These are phyloP conservation scores for Thelonectria blattea DNA, from an alignment of 2,329 filamentous ascomycete species.

Conservation along the genomic window DNA sequence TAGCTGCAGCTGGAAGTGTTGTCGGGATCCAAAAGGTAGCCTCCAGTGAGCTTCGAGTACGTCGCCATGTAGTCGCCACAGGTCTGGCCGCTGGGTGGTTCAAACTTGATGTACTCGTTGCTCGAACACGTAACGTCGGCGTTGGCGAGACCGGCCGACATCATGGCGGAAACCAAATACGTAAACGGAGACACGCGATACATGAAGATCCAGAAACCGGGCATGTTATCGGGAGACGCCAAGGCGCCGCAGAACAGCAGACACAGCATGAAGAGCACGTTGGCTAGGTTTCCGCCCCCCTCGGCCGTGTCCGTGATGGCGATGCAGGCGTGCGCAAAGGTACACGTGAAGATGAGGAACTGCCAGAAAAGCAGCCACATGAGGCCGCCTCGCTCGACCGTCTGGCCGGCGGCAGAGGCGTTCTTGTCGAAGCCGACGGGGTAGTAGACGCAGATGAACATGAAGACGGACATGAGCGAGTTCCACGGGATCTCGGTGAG, in stretches of 20 bases:
- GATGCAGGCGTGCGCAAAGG: conserved; percentile 70
- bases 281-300: conserved; percentile 70
- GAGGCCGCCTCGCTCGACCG: conserved; percentile 63
- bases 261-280: conserved; percentile 68
- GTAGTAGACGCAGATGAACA: conserved; percentile 86
- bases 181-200: conserved; percentile 69
- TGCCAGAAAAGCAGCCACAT: conserved; percentile 70
- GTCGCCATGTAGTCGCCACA: conserved; percentile 61
- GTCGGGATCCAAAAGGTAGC: conserved; percentile 59
- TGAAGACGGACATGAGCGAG: conserved; percentile 72
- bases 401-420: conserved; percentile 47
- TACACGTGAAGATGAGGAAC: conserved; percentile 72
- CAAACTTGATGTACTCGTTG: conserved; percentile 71
- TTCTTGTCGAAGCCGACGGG: conserved; percentile 79
- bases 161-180: conserved; percentile 38
- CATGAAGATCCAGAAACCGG: conserved; percentile 77
- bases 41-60: conserved; percentile 53
- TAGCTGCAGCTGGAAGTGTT: conserved; percentile 56
- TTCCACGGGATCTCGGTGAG: conserved; percentile 88
- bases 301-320: conserved; percentile 69
- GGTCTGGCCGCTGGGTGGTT: conserved; percentile 58
- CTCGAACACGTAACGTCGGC: conserved; percentile 55
- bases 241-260: conserved; percentile 72
- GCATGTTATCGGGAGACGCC: conserved; percentile 61
- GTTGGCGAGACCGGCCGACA: conserved; percentile 40